These are phyloP conservation scores for Dryas drummondii DNA, from an alignment of 306 rosid species.

Conservation along the genomic window DNA sequence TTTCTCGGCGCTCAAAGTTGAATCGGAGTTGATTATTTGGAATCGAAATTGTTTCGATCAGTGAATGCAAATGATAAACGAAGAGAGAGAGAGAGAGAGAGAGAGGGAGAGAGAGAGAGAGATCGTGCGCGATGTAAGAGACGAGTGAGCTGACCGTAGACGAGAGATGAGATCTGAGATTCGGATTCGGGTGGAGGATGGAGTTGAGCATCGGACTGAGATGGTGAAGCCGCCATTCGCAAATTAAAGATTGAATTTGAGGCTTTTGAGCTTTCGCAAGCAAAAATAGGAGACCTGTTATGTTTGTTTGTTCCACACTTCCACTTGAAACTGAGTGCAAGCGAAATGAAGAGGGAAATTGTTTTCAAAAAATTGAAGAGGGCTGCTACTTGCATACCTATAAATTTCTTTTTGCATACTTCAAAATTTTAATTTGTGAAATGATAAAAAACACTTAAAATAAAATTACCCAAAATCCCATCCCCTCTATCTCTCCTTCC, in stretches of 20 bases:
- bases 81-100: conserved; percentile 1
- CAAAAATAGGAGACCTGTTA: neutral
- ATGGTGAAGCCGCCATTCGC: conserved; percentile 52
- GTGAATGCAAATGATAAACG: neutral
- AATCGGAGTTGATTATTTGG: too few relatives aligned
- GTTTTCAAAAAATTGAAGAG: too few relatives aligned
- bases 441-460: too few relatives aligned
- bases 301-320: neutral
- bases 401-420: too few relatives aligned
- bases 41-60: too few relatives aligned
- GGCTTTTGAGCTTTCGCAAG: conserved; percentile 8
- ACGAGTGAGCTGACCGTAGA: conserved; percentile 44
- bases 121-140: too few relatives aligned
- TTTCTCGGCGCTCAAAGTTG: neutral
- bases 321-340: too few relatives aligned
- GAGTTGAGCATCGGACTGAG: conserved; percentile 30
- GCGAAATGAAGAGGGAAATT: too few relatives aligned
- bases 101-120: neutral
- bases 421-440: too few relatives aligned
- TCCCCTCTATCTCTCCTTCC: too few relatives aligned
- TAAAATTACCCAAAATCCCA: too few relatives aligned
- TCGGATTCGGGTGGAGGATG: conserved; percentile 43
- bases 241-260: conserved; percentile 2
- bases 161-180: conserved; percentile 49
- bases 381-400: too few relatives aligned